Conservation (phyloP, 805 yeast genomes). For the Hanseniaspora guilliermondii region DNA sequence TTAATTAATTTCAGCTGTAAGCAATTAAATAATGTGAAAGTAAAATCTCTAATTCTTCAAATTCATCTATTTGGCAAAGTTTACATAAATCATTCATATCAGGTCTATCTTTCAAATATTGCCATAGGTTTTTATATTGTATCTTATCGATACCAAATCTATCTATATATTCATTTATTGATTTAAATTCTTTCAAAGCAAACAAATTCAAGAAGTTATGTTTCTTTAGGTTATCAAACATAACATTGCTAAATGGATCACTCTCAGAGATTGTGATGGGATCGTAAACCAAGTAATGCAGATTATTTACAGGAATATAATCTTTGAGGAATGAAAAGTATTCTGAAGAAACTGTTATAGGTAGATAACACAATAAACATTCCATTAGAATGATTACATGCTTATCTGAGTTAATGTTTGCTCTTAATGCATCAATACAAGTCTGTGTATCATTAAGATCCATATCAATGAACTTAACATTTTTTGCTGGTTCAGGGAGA, state of each 20-base stretch:
- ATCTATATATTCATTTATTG: not conserved
- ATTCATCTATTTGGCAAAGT: conserved; percentile 7
- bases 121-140: not conserved
- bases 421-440: not conserved
- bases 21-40: conserved; percentile 9
- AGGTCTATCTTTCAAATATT: not conserved
- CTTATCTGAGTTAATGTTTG: not conserved
- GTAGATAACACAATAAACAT: conserved; percentile 7
- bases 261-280: not conserved
- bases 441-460: not conserved
- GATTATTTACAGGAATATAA: not conserved
- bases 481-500: not conserved
- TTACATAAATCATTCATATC: not conserved
- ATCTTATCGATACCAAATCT: not conserved
- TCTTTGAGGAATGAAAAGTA: conserved; percentile 1
- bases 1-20: not conserved
- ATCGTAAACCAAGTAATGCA: conserved; percentile 9
- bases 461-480: not conserved
- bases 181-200: not conserved
- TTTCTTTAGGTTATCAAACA: conserved; percentile 3
- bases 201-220: not conserved
- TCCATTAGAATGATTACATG: conserved; percentile 5
- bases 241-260: conserved; percentile 1
- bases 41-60: conserved; percentile 3
- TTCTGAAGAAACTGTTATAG: not conserved